Base-by-base conservation (phyloP, 2,329 filamentous ascomycete genomes). In the Beauveria pseudobassiana region DNA sequence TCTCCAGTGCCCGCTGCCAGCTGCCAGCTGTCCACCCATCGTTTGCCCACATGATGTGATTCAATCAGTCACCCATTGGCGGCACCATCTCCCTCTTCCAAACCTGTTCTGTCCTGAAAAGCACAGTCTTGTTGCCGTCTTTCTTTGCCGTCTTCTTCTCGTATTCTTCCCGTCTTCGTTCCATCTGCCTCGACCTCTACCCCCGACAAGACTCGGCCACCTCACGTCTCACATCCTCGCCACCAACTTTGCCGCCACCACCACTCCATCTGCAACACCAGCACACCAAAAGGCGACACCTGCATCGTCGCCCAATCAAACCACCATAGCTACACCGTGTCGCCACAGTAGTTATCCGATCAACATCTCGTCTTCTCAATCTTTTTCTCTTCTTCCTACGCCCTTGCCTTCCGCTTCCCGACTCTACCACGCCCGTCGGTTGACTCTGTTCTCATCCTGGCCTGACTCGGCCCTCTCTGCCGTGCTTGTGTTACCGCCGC, bases 31-130 rank as follows among this genome's bases (percentile, higher is more conserved):
- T 10, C 57, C 24, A 34, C 12, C 38, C 20, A 50, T 22, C 30
- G 40, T 53, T 48, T 50, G 50, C 49, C 58, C 58, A 48, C 58
- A 45, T 60, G 49, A 60, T 60, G 58, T 60, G 58, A 60, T 60
- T 60, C 49, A 60, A 53, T 24, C 40, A 34, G 26, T 60, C n/a
- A 52, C 20, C 42, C 49, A 54, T n/a, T 42, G 6, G 53, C n/a
- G 49, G 9, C 49, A 26, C 20, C 12, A 38, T 30, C 20, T 18
- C 18, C 20, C 51, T 26, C 38, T 38, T 26, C 34, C 46, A 45
- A 51, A 24, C 38, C 12, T 38, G 34, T 38, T 10, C 10, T 34
- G 30, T 34, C 30, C 10, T 34, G n/a, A 48, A 30, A 22, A n/a
- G 9, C 28, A 12, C 30, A 34, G 30, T 34, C 30, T 34, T 38